Conservation (phyloP, 352 stramenopile genomes). For the Pythium apleroticum region DNA sequence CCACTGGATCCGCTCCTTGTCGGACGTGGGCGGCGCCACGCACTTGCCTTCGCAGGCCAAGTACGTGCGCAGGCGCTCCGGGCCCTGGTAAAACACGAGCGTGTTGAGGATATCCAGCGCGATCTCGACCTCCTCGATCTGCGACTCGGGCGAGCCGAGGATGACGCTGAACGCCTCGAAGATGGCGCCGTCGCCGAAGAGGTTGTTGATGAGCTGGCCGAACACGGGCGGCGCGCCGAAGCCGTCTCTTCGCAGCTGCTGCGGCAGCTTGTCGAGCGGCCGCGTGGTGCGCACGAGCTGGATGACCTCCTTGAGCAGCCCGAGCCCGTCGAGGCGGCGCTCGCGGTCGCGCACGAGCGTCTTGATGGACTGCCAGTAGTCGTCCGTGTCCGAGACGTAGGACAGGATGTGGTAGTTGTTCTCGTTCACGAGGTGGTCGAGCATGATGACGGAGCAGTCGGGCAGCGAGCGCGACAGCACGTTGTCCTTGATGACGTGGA, state of each 20-base stretch:
- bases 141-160: slow-evolving; percentile 48
- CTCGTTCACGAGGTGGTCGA: slow-evolving; percentile 83
- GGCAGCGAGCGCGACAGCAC: slow-evolving; percentile 75
- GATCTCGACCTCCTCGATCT: slow-evolving; percentile 44
- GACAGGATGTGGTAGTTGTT: slow-evolving; percentile 86
- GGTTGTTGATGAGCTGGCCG: slow-evolving; percentile 54
- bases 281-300: slow-evolving; percentile 62
- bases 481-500: slow-evolving; percentile 89
- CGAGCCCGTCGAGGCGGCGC: slow-evolving; percentile 50
- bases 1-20: slow-evolving; percentile 66
- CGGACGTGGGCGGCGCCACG: slow-evolving; percentile 50
- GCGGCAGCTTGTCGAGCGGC: slow-evolving; percentile 54
- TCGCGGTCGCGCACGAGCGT: slow-evolving; percentile 39
- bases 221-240: slow-evolving; percentile 60
- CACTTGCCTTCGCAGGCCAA: slow-evolving; percentile 73
- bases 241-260: slow-evolving; percentile 55
- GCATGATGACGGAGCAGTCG: slow-evolving; percentile 71
- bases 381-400: slow-evolving; percentile 72
- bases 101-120: slow-evolving; percentile 70
- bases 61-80: slow-evolving; percentile 62
- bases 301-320: slow-evolving; percentile 71
- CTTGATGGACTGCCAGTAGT: slow-evolving; percentile 71
- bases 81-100: slow-evolving; percentile 66
- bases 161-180: slow-evolving; percentile 57
- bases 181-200: slow-evolving; percentile 64